Evolutionary conservation across 2,329 filamentous ascomycete genomes (phyloP), one percentile per base, ranked within the genome.

Genomic region (Teratosphaeria nubilosa): DNA sequence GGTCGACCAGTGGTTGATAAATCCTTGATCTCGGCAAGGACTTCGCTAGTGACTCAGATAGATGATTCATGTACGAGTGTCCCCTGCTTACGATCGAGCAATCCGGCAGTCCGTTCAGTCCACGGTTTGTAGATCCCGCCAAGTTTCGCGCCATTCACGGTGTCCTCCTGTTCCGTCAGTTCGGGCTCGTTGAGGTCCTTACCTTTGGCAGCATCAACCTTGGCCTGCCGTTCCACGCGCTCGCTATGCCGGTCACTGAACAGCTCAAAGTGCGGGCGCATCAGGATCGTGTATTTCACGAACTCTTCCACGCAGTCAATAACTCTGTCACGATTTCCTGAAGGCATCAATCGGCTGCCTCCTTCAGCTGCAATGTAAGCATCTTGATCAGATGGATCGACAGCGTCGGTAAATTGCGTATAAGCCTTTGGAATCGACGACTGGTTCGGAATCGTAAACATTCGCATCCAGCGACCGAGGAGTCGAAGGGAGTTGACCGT

Each of bases 221-320:
- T 48, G 9, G 41, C 41, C n/a, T 48, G 16, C n/a, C 57, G 52
- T 51, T 59, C 60, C 16, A 51, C 34, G 24, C 84, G 73, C 69
- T 87, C 84, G 67, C 84, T 86, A 60, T 75, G 86, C 9, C 85
- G 75, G 71, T 87, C 84, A 1, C 75, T 78, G 66, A 87, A 86
- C 2, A 86, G 69, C 27, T 77, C 77, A 61, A 85, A 78, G 63
- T 85, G 80, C 25, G 80, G 79, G 56, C 82, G 72, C 82, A 87
- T 86, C 1, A 87, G 62, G 30, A 87, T 77, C 0, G 82, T 86
- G 65, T 85, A 86, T 68, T 87, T 86, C 3, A 87, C 84, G 70
- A 87, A 80, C 69, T 87, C 85, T 72, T 87, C 85, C 80, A 86
- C 86, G 61, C 71, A 70, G n/a, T 69, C 67, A 0, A 69, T 65